Percentiles rank a stretch among this genome's conserved stretches.
These are phyloP conservation scores for Magnolia sinica DNA, from an alignment of 164 flowering plant species.

Conservation along the genomic window DNA sequence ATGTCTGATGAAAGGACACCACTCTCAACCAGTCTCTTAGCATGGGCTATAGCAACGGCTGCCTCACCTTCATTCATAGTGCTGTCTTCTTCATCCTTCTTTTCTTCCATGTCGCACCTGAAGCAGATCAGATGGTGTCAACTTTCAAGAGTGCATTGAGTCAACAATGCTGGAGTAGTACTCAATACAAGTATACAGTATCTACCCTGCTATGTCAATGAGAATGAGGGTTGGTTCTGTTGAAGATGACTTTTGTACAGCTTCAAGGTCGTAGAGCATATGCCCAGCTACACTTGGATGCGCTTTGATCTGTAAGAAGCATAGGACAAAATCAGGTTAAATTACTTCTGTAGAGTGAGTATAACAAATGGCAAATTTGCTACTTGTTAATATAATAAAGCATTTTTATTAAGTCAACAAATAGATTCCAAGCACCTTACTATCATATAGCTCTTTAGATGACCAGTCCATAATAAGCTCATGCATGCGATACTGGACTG, in stretches of 20 bases:
- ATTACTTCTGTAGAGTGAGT: background rate
- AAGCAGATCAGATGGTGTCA: conserved; percentile 2
- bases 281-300: conserved; percentile 95
- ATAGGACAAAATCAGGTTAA: background rate
- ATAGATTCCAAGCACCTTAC: conserved; percentile 55
- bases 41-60: conserved; percentile 88
- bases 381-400: background rate
- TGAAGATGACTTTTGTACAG: conserved; percentile 68
- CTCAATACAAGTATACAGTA: background rate
- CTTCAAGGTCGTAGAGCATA: conserved; percentile 79
- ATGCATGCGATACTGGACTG: conserved; percentile 99
- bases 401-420: background rate
- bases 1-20: conserved; percentile 86
- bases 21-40: conserved; percentile 75
- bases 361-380: background rate
- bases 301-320: conserved; percentile 57
- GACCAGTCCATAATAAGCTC: conserved; percentile 97
- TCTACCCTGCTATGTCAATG: conserved; percentile 91
- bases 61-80: conserved; percentile 99
- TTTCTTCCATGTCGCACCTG: conserved; percentile 99
- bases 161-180: background rate
- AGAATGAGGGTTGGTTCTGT: conserved; percentile 90
- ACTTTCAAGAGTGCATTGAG: background rate
- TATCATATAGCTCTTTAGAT: conserved; percentile 83
- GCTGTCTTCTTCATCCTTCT: conserved; percentile 99